Percentiles rank a stretch among this genome's conserved stretches.
phyloP scores from a whole-genome alignment of 2,329 filamentous ascomycete genomes.

The Amesomyces nigricolor region DNA sequence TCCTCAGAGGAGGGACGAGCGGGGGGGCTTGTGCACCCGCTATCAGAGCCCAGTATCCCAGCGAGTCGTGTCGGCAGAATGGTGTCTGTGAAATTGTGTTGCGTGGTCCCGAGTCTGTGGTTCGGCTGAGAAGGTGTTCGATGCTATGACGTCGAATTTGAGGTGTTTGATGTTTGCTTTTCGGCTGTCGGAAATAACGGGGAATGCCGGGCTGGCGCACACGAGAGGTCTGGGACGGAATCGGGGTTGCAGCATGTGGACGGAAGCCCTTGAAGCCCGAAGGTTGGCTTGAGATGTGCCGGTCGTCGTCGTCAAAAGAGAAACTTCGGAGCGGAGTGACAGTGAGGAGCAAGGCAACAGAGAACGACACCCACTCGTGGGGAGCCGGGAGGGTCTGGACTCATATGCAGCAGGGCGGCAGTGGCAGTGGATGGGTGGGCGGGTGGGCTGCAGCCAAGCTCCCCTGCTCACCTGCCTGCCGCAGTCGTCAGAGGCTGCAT shows the following conservation, averaged over 20 bases:
- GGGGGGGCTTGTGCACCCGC: conserved; percentile 35
- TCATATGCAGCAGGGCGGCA: conserved; percentile 13
- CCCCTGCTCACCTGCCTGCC: background rate
- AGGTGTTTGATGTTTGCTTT: conserved; percentile 7
- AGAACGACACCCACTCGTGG: background rate
- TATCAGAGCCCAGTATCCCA: background rate
- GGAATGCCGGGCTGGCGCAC: conserved; percentile 13
- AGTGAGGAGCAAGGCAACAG: background rate
- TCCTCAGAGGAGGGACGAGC: conserved; percentile 56
- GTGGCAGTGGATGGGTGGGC: background rate
- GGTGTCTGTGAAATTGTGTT: background rate
- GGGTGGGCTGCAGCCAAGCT: conserved; percentile 5
- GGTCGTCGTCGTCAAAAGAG: background rate
- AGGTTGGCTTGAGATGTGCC: background rate
- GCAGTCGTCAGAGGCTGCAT: conserved; percentile 2
- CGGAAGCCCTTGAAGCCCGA: background rate
- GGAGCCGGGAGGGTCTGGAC: conserved; percentile 6
- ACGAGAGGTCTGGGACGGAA: conserved; percentile 2
- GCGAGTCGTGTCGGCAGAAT: background rate
- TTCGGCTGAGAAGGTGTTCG: background rate
- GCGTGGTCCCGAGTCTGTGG: background rate
- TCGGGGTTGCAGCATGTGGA: conserved; percentile 10
- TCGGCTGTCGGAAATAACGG: conserved; percentile 20
- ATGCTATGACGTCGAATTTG: conserved; percentile 20
- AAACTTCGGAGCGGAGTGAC: background rate